A percentile compares a stretch with the other conserved stretches of the same genome.
phyloP scores from a whole-genome alignment of 768 basidiomycete species.

The Agaricus subrufescens region DNA sequence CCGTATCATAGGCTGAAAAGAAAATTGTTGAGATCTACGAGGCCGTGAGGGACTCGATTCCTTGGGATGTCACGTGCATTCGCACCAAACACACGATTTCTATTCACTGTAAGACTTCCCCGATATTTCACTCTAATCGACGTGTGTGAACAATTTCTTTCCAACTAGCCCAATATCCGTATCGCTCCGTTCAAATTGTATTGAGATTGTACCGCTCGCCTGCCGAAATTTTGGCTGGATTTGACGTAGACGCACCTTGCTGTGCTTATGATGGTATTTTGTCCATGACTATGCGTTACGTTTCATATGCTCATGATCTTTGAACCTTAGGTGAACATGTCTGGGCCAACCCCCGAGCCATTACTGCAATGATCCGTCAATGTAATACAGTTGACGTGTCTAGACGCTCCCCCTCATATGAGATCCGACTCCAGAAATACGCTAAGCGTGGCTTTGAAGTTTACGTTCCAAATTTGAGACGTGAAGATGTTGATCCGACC shows the following conservation, averaged over 20 bases:
- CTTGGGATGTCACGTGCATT: slow-evolving; percentile 66
- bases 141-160: background rate
- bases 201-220: slow-evolving; percentile 60
- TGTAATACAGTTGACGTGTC: slow-evolving; percentile 59
- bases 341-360: slow-evolving; percentile 55
- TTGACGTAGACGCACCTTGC: slow-evolving; percentile 64
- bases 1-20: slow-evolving; percentile 40
- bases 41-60: slow-evolving; percentile 59
- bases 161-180: slow-evolving; percentile 54
- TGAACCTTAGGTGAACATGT: slow-evolving; percentile 36
- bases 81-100: slow-evolving; percentile 63
- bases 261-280: slow-evolving; percentile 37
- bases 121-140: background rate
- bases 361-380: slow-evolving; percentile 63
- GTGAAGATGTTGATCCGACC: slow-evolving; percentile 54
- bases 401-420: slow-evolving; percentile 61
- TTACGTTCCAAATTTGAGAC: slow-evolving; percentile 46
- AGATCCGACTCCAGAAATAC: slow-evolving; percentile 59
- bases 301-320: background rate
- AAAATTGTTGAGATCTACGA: slow-evolving; percentile 59
- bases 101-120: slow-evolving; percentile 44
- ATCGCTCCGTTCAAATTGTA: slow-evolving; percentile 62
- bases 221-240: slow-evolving; percentile 62
- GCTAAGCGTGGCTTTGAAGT: slow-evolving; percentile 50
- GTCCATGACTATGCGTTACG: background rate